These are phyloP conservation scores for Scheffersomyces stipitis DNA, from an alignment of 805 yeast species.

Conservation along the genomic window DNA sequence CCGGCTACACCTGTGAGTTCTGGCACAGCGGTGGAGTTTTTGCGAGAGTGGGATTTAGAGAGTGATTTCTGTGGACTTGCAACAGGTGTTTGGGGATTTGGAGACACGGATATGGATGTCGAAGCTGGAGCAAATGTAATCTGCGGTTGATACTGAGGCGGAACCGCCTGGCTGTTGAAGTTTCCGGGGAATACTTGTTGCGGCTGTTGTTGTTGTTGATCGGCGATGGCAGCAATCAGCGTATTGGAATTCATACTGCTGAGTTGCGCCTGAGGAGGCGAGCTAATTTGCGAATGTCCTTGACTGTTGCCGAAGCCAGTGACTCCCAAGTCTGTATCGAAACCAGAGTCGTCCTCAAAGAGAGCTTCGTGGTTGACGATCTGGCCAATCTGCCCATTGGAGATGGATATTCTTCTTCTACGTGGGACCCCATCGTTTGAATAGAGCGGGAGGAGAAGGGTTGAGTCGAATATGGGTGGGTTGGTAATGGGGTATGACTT, in stretches of 20 bases:
- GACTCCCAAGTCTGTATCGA: background rate
- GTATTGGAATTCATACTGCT: background rate
- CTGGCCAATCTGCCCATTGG: constrained; percentile 85
- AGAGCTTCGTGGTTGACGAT: constrained; percentile 50
- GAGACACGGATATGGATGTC: constrained; percentile 1
- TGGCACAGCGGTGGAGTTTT: background rate
- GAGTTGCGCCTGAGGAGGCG: background rate
- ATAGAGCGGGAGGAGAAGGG: constrained; percentile 34
- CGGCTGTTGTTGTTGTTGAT: constrained; percentile 2
- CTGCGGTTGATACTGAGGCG: background rate
- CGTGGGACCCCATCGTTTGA: constrained; percentile 34
- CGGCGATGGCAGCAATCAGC: background rate
- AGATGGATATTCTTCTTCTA: constrained; percentile 72
- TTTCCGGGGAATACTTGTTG: constrained; percentile 2
- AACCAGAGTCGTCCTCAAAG: constrained; percentile 24
- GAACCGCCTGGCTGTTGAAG: constrained; percentile 1
- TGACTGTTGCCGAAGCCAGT: background rate
- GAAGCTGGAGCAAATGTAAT: constrained; percentile 1
- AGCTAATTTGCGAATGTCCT: background rate
- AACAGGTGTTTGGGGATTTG: constrained; percentile 18
- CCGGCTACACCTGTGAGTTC: constrained; percentile 28
- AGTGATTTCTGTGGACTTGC: background rate
- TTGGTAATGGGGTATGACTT: constrained; percentile 44
- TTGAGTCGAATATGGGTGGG: constrained; percentile 47
- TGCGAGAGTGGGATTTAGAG: background rate